Conservation (phyloP, 805 yeast genomes). For the Ogataea kodamae region DNA sequence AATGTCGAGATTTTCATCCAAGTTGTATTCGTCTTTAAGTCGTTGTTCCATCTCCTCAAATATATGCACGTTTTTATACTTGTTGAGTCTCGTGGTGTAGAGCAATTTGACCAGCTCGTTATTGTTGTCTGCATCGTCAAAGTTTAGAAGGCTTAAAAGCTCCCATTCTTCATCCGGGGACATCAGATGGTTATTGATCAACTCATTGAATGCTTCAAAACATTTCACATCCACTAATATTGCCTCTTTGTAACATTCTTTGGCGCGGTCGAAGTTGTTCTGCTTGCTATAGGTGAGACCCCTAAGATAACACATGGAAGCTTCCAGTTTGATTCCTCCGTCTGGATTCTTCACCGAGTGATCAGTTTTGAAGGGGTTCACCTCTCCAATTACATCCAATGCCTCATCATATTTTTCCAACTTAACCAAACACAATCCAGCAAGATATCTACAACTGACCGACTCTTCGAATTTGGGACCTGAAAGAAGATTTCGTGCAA, state of each 20-base stretch:
- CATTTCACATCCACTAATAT: conserved; percentile 85
- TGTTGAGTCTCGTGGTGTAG: conserved; percentile 73
- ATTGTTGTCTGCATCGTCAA: conserved; percentile 73
- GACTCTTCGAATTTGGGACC: conserved; percentile 54
- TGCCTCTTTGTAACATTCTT: conserved; percentile 83
- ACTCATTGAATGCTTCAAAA: conserved; percentile 84
- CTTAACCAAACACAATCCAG: conserved; percentile 69
- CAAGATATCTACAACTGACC: conserved; percentile 76
- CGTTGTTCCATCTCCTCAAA: conserved; percentile 64
- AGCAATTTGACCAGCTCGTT: conserved; percentile 74
- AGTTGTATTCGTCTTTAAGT: conserved; percentile 66
- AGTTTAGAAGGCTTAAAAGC: conserved; percentile 58
- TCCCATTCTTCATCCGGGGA: conserved; percentile 89
- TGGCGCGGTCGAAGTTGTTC: conserved; percentile 81
- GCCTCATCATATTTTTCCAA: conserved; percentile 86
- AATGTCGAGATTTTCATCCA: conserved; percentile 68
- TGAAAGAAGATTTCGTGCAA: conserved; percentile 71
- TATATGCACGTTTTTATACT: conserved; percentile 56
- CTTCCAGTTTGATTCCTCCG: conserved; percentile 83
- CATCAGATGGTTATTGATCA: conserved; percentile 66
- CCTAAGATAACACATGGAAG: conserved; percentile 80
- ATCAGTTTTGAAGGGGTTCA: conserved; percentile 59
- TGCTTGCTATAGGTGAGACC: conserved; percentile 81
- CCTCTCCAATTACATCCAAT: conserved; percentile 76
- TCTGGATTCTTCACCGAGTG: conserved; percentile 47